Base-by-base conservation (phyloP, 2,329 filamentous ascomycete genomes). In the Colletotrichum eremochloae region DNA sequence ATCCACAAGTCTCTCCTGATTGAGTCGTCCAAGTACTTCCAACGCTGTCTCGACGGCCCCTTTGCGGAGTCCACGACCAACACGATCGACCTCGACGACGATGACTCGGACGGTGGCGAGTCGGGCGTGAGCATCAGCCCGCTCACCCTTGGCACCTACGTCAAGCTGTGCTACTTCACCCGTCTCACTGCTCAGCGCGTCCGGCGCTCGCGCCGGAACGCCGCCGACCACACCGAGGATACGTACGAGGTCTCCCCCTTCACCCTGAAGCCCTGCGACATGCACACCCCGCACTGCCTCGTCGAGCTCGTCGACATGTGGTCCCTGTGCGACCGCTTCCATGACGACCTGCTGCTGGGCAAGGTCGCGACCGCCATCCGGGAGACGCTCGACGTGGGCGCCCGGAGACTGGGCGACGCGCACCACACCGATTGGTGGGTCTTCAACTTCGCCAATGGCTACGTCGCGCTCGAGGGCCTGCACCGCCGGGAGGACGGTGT, bases 1-100 rank as follows among this genome's bases (percentile, higher is more conserved):
- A 68, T 71, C 36, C 68, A 71, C 58, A 71, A 71, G 38, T 56
- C 68, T 20, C 68, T 71, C 42, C 65, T 71, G 12, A 11, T 68
- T 29, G 68, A 71, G 65, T 71, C 68, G 33, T 71, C 68, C 46
- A 71, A 71, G 50, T 71, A 71, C 44, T 71, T 71, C 52, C 68
- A 68, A 44, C 68, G 68, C 68, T 71, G 68, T n/a, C 68, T 71
- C 68, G 36, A 50, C 11, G 68, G 68, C 11, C 58, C 65, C 33
- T 71, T 63, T 24, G 29, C 68, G 33, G 68, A 71, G 52, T 71
- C 68, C 42, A 20, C 11, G 36, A 63, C 65, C 33, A 71, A 71
- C 68, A 63, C 65, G 11, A 63, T 71, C 68, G 68, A 63, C 58
- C 68, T 71, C 36, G 42, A 68, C 64, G 68, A 71, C 29, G 58